phyloP scores from a whole-genome alignment of 73 alveolate genomes.

The Paramecium caudatum region DNA sequence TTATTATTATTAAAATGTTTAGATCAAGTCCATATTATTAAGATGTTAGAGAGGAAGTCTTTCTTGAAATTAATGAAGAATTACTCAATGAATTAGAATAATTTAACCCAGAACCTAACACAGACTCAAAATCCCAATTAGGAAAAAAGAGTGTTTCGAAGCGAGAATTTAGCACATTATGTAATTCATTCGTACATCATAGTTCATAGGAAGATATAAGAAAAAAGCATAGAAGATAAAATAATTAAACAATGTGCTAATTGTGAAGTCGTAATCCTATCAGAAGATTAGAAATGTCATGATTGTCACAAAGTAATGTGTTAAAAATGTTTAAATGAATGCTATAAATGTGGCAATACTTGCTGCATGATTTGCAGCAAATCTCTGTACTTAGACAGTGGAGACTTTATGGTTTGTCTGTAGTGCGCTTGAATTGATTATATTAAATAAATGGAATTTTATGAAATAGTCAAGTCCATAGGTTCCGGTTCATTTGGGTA shows the following conservation, averaged over 20 bases:
- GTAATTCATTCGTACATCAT: neutral
- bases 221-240: neutral
- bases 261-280: neutral
- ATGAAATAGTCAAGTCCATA: constrained; percentile 96
- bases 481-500: constrained; percentile 98
- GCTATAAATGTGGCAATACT: neutral
- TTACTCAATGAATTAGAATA: neutral
- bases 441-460: constrained; percentile 89
- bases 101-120: neutral
- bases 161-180: neutral
- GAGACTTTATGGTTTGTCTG: constrained; percentile 34
- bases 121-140: neutral
- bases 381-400: neutral
- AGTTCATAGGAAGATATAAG: neutral
- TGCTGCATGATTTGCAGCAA: constrained; percentile 34
- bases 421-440: neutral
- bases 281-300: neutral
- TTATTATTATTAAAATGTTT: neutral
- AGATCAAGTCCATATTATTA: constrained; percentile 35
- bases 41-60: neutral
- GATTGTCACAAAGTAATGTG: neutral
- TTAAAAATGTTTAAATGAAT: neutral
- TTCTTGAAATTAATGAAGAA: neutral
- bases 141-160: constrained; percentile 33
- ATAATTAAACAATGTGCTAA: neutral